Evolutionary conservation across 352 stramenopile species (phyloP).

Genomic region (Aphanomyces cochlioides): DNA sequence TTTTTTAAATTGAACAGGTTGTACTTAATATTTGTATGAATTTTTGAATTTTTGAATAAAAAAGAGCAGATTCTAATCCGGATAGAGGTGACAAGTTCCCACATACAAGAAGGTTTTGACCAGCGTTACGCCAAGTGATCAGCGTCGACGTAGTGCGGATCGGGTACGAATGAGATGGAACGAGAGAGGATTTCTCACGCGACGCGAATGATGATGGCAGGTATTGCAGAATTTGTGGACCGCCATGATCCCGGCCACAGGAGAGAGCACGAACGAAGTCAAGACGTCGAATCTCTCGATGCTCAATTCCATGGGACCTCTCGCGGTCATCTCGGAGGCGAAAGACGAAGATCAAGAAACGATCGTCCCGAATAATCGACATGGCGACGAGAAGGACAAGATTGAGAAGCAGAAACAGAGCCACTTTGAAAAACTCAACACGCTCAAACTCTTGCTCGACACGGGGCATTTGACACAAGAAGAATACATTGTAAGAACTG

Average conservation of each 20-base stretch:
- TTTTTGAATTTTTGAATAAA: constrained; percentile 4
- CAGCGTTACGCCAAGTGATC: not conserved
- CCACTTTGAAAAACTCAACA: constrained; percentile 84
- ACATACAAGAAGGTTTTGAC: not conserved
- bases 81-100: not conserved
- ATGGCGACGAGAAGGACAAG: not conserved
- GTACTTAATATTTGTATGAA: not conserved
- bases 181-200: too few relatives aligned
- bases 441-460: constrained; percentile 73
- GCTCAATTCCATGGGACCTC: constrained; percentile 1
- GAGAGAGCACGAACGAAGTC: constrained; percentile 27
- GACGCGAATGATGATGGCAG: not conserved
- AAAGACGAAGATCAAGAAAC: constrained; percentile 21
- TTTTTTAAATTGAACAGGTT: not conserved
- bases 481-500: constrained; percentile 50
- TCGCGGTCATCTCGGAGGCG: constrained; percentile 20
- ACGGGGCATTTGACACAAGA: constrained; percentile 70
- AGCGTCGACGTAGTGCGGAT: too few relatives aligned
- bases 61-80: constrained; percentile 4
- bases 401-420: constrained; percentile 33
- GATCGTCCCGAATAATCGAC: not conserved
- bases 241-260: constrained; percentile 24
- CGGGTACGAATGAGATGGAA: too few relatives aligned
- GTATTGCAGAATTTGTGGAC: not conserved
- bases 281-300: constrained; percentile 9